Evolutionary conservation across 768 basidiomycete genomes (phyloP).

Genomic region (Suillus sp.): DNA sequence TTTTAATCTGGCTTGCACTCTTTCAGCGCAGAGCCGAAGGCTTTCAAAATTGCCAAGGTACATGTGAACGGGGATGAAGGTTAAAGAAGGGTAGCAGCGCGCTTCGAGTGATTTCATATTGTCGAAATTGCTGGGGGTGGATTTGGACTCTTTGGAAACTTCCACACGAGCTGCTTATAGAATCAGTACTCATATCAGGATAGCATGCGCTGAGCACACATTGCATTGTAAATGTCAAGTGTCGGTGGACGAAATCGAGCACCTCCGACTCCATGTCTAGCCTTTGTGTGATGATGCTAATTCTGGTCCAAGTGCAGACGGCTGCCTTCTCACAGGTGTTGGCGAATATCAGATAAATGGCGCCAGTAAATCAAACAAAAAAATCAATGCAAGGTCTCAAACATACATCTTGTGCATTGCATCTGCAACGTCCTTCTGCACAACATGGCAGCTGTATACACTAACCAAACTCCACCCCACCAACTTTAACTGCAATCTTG

Average conservation of each 20-base stretch:
- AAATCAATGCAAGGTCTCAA: neutral
- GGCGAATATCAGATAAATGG: neutral
- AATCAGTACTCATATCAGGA: neutral
- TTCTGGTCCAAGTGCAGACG: neutral
- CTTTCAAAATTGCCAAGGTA: no score
- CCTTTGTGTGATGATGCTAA: no score
- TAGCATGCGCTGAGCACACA: neutral
- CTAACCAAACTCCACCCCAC: constrained; percentile 59
- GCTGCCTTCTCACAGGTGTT: neutral
- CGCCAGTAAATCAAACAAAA: neutral
- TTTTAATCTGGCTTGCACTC: no score
- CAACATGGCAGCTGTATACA: neutral
- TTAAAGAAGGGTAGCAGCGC: no score
- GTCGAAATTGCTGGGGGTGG: no score
- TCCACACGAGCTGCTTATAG: no score
- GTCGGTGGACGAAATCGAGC: neutral
- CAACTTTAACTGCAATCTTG: constrained; percentile 66
- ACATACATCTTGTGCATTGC: neutral
- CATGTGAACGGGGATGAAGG: no score
- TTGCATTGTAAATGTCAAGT: neutral
- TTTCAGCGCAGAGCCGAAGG: no score
- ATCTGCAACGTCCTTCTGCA: neutral
- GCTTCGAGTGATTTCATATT: no score
- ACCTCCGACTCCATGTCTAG: neutral
- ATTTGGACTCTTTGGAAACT: no score